Evolutionary conservation across 2,329 filamentous ascomycete species (phyloP).

Genomic region (Diaporthe vaccinii): DNA sequence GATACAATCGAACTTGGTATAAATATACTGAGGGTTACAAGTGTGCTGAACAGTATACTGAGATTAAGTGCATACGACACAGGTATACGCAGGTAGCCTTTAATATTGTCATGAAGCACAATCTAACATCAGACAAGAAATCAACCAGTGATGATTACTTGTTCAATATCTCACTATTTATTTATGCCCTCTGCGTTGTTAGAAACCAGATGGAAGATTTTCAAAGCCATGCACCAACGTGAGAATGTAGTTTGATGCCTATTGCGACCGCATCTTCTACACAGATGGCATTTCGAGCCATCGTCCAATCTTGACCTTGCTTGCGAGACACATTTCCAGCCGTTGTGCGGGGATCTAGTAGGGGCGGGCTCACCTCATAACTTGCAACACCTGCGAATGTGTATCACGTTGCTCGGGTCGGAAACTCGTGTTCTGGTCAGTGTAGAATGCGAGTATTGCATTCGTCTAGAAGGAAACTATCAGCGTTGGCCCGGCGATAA

Average conservation of each 20-base stretch:
- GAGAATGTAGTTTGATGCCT: background rate
- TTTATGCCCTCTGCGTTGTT: background rate
- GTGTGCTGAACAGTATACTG: background rate
- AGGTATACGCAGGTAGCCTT: background rate
- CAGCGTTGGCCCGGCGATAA: background rate
- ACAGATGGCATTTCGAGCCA: slow-evolving; percentile 4
- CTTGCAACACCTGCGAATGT: background rate
- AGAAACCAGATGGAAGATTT: background rate
- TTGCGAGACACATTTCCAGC: background rate
- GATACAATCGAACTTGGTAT: background rate
- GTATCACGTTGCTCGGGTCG: background rate
- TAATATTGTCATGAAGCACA: background rate
- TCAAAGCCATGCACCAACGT: background rate
- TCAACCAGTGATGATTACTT: background rate
- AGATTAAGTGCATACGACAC: no score
- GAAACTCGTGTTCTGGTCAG: no score
- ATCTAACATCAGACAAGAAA: background rate
- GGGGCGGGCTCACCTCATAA: background rate
- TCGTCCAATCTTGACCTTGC: background rate
- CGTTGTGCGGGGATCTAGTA: background rate
- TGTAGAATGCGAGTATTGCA: background rate
- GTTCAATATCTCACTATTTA: background rate
- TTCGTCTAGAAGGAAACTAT: background rate
- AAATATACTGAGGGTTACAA: background rate
- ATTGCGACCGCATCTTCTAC: no score